A percentile compares a stretch with the other conserved stretches of the same genome.
Evolutionary conservation across 768 basidiomycete genomes (phyloP).

Genomic region (Asterophora lycoperdoides): DNA sequence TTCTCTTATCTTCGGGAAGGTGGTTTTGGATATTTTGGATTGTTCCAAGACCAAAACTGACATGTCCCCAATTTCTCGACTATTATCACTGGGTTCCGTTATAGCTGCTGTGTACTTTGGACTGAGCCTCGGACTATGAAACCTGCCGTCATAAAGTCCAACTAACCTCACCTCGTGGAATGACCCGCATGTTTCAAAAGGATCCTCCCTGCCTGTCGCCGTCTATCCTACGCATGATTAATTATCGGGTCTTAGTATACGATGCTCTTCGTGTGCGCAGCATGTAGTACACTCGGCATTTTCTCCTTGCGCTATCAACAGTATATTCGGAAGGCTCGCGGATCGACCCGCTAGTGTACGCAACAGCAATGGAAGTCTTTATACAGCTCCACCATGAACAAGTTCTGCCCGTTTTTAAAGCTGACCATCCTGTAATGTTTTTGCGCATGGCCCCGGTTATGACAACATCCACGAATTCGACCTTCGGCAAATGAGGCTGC

Average conservation of each 20-base stretch:
- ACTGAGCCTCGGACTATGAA: neutral
- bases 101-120: neutral
- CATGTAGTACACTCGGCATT: neutral
- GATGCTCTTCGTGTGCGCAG: neutral
- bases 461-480: neutral
- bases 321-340: slow-evolving; percentile 4
- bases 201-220: neutral
- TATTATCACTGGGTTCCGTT: neutral
- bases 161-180: neutral
- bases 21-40: neutral
- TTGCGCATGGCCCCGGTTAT: too few relatives aligned
- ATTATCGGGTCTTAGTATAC: neutral
- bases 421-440: neutral
- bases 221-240: neutral
- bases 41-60: neutral
- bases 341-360: slow-evolving; percentile 4
- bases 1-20: neutral
- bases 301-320: neutral
- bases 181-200: neutral
- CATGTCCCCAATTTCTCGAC: neutral
- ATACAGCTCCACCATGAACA: neutral
- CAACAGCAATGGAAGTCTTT: neutral
- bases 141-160: neutral
- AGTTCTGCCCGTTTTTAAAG: neutral
- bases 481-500: neutral